Evolutionary conservation across 805 yeast species (phyloP).

Genomic region (Candida maris): DNA sequence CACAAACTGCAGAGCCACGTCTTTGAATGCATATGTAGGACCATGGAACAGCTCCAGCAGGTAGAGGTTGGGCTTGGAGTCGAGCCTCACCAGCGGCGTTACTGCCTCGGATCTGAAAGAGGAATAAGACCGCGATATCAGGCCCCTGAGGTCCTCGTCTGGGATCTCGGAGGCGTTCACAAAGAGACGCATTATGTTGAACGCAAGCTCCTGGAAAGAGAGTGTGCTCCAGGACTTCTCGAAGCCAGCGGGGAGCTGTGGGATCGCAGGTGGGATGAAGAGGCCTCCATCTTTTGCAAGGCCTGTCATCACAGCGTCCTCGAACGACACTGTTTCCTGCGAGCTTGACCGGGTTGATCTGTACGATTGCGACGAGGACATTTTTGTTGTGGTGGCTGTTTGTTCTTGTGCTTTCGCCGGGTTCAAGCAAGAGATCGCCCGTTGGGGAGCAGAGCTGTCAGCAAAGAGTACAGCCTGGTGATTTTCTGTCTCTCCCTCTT

Average conservation of each 20-base stretch:
- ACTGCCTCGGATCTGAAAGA: slow-evolving; percentile 87
- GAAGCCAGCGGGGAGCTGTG: slow-evolving; percentile 54
- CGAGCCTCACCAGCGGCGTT: slow-evolving; percentile 66
- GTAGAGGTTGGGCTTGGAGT: slow-evolving; percentile 59
- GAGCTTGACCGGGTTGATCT: slow-evolving; percentile 74
- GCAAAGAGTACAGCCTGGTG: no score
- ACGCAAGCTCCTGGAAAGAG: slow-evolving; percentile 83
- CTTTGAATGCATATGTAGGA: slow-evolving; percentile 98
- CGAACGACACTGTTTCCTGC: slow-evolving; percentile 58
- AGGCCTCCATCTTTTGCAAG: slow-evolving; percentile 96
- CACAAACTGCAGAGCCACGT: slow-evolving; percentile 96
- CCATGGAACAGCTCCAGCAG: slow-evolving; percentile 95
- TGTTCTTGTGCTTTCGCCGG: no score
- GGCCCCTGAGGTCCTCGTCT: slow-evolving; percentile 55
- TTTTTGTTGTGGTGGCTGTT: no score
- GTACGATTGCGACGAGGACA: slow-evolving; percentile 53
- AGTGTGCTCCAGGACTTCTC: slow-evolving; percentile 66
- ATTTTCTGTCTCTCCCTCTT: not conserved
- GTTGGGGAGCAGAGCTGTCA: no score
- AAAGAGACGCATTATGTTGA: slow-evolving; percentile 78
- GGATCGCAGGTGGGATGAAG: slow-evolving; percentile 81
- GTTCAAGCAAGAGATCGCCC: not conserved
- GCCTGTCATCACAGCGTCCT: slow-evolving; percentile 83
- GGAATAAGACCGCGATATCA: slow-evolving; percentile 73
- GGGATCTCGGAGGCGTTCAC: slow-evolving; percentile 72